A percentile compares a stretch with the other conserved stretches of the same genome.
Conservation (phyloP, 352 stramenopile genomes). For the Pythium rhizo-oryzae region DNA sequence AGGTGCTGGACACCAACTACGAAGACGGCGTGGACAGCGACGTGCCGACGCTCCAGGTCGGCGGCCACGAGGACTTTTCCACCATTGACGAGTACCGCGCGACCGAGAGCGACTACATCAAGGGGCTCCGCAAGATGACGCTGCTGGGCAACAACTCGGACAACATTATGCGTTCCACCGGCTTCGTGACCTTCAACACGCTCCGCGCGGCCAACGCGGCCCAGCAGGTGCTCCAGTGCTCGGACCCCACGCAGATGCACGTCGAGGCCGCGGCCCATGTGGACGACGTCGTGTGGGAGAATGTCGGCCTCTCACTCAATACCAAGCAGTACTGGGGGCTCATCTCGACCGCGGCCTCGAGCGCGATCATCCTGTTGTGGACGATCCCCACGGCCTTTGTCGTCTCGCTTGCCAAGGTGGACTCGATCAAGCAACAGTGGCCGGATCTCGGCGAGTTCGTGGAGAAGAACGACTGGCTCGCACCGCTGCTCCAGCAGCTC, state of each 20-base stretch:
- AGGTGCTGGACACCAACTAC: constrained; percentile 57
- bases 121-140: constrained; percentile 32
- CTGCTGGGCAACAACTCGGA: constrained; percentile 36
- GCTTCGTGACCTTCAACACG: constrained; percentile 84
- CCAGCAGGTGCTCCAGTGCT: constrained; percentile 79
- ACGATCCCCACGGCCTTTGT: constrained; percentile 80
- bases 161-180: constrained; percentile 69
- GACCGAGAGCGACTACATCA: constrained; percentile 66
- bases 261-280: constrained; percentile 66
- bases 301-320: constrained; percentile 79
- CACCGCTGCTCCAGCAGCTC: constrained; percentile 71
- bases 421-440: constrained; percentile 55
- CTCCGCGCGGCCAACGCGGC: constrained; percentile 73
- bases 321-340: constrained; percentile 69
- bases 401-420: constrained; percentile 74
- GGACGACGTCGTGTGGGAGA: constrained; percentile 79
- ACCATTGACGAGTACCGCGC: constrained; percentile 21
- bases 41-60: constrained; percentile 35
- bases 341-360: constrained; percentile 60
- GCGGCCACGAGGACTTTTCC: constrained; percentile 2
- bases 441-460: constrained; percentile 46
- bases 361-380: constrained; percentile 83
- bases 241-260: constrained; percentile 69
- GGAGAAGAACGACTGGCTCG: constrained; percentile 66
- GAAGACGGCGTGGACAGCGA: constrained; percentile 26